These are phyloP conservation scores for Diaporthe amygdali DNA, from an alignment of 2,329 filamentous ascomycete genomes.

Conservation along the genomic window DNA sequence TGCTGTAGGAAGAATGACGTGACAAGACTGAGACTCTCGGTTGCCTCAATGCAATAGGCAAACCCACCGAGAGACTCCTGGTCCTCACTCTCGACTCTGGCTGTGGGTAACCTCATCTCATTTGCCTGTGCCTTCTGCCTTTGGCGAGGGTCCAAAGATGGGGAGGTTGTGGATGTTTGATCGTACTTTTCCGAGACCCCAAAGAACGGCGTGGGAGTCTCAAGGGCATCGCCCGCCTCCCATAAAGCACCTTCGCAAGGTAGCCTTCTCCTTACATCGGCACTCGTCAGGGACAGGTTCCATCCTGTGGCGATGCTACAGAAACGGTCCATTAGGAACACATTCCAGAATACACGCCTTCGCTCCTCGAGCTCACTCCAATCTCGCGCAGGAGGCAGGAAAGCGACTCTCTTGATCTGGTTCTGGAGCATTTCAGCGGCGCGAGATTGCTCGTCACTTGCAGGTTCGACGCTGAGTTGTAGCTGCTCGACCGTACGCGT, in stretches of 20 bases:
- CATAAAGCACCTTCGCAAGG: conserved; percentile 46
- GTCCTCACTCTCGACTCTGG: conserved; percentile 1
- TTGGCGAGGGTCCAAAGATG: background rate
- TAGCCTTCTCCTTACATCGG: conserved; percentile 42
- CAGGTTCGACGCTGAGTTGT: conserved; percentile 38
- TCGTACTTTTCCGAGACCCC: conserved; percentile 40
- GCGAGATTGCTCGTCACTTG: background rate
- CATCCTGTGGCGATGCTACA: conserved; percentile 45
- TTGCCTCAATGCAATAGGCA: conserved; percentile 51
- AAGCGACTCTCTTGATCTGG: conserved; percentile 42
- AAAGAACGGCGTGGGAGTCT: conserved; percentile 45
- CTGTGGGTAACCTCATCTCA: background rate
- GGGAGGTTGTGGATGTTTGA: conserved; percentile 12
- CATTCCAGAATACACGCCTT: conserved; percentile 46
- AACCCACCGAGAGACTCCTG: conserved; percentile 39
- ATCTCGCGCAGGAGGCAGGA: conserved; percentile 35
- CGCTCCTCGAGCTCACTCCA: conserved; percentile 46
- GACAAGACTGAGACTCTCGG: conserved; percentile 47
- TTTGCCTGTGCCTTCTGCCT: background rate
- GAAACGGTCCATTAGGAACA: conserved; percentile 47
- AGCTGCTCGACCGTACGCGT: conserved; percentile 45
- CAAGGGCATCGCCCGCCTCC: conserved; percentile 40
- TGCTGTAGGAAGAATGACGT: conserved; percentile 49
- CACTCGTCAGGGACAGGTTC: conserved; percentile 41
- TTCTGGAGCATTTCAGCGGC: conserved; percentile 35